Evolutionary conservation across 345 rosid species (phyloP), one percentile per base, ranked within the genome.

Genomic region (Acer negundo): DNA sequence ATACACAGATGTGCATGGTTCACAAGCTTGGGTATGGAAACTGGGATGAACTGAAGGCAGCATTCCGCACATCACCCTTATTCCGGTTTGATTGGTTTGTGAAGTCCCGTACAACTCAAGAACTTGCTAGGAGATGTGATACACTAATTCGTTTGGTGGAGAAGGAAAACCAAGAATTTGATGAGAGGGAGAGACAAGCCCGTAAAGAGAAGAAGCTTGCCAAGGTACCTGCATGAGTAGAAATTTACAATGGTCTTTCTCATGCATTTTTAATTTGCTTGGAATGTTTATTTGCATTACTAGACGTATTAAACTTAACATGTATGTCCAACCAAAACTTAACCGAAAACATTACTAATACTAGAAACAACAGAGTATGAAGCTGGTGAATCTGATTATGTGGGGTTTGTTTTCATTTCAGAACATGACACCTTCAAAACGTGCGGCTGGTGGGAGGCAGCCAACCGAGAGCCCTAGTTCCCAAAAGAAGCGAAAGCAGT

Each of bases 1-100:
- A 31, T 62, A 13, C 24, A 61, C 91, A 94, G 99, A 90, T 94
- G 80, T 94, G 99, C 92, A 96, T 90, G 98, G 91, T 96, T 77
- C 98, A 94, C 90, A 89, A 92, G 81, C 97, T 96, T 84, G 98
- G 99, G 7, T 94, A 96, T 82, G 99, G 99, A 74, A 94, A 96
- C 70, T 96, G 99, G 98, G 99, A 96, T 71, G 99, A 96, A 80
- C 91, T 96, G 73, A 96, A 96, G 88, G 87, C 93, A 1, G 97
- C 91, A 62, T 94, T 96, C 81, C 90, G 94, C 49, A 96, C 94
- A 12, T 92, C 98, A 2, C 82, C 95, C 19, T 71, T 89, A 80
- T 96, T 96, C 76, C 92, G 91, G 49, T 96, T 96, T 86, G 99
- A 96, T 83, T 94, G 99, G 99, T 96, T 88, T 83, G 97, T 94